Evolutionary conservation across 2,329 filamentous ascomycete species (phyloP).

Genomic region (Aspergillus sp.): DNA sequence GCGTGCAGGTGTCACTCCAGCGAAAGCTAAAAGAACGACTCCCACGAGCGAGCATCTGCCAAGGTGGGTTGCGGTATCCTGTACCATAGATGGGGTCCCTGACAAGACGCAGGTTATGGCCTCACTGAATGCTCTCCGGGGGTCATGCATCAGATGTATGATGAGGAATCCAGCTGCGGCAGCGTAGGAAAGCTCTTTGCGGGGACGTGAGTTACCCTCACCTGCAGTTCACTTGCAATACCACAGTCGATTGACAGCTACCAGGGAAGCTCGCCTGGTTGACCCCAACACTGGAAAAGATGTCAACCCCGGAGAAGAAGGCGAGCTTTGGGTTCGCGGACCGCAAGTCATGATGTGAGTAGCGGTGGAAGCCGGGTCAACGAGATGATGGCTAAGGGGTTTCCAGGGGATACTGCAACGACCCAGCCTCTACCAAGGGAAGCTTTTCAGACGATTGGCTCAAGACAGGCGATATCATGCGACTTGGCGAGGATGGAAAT

Average conservation of each 20-base stretch:
- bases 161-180: slow-evolving; percentile 12
- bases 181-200: slow-evolving; percentile 18
- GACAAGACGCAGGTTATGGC: slow-evolving; percentile 12
- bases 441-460: slow-evolving; percentile 19
- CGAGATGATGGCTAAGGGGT: no score
- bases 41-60: slow-evolving; percentile 15
- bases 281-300: slow-evolving; percentile 15
- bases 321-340: slow-evolving; percentile 20
- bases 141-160: slow-evolving; percentile 16
- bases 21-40: slow-evolving; percentile 15
- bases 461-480: slow-evolving; percentile 18
- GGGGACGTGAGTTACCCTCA: slow-evolving; percentile 5
- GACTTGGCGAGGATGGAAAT: slow-evolving; percentile 15
- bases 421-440: slow-evolving; percentile 12
- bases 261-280: slow-evolving; percentile 16
- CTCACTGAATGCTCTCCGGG: slow-evolving; percentile 15
- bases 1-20: slow-evolving; percentile 14
- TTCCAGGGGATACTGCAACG: slow-evolving; percentile 16
- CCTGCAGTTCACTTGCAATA: neutral
- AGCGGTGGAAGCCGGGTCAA: no score
- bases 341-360: slow-evolving; percentile 17
- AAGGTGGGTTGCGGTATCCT: slow-evolving; percentile 9
- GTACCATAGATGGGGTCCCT: neutral
- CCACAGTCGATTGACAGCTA: neutral
- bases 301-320: slow-evolving; percentile 14